A percentile compares a stretch with the other conserved stretches of the same genome.
phyloP scores from a whole-genome alignment of 73 alveolate genomes.

The Halteria grandinella region DNA sequence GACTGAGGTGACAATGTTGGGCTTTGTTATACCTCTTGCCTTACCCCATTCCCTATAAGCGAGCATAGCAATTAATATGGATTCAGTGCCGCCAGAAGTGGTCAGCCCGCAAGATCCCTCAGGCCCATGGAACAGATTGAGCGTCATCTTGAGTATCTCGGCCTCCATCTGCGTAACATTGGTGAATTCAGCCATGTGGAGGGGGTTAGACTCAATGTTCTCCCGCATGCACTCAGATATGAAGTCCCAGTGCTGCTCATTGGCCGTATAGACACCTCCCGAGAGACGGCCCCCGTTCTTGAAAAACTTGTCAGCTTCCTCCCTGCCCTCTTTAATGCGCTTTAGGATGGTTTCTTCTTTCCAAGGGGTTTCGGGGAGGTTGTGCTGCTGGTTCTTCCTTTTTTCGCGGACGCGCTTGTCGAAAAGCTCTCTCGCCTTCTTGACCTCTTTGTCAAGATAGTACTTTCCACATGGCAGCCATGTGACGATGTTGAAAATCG shows the following conservation, averaged over 20 bases:
- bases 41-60: slow-evolving; percentile 87
- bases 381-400: background rate
- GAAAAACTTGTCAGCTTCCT: slow-evolving; percentile 27
- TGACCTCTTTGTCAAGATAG: background rate
- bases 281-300: slow-evolving; percentile 68
- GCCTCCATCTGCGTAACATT: slow-evolving; percentile 85
- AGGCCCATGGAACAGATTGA: slow-evolving; percentile 93
- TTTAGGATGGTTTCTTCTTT: slow-evolving; percentile 32
- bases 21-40: slow-evolving; percentile 73
- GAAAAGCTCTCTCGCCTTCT: background rate
- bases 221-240: slow-evolving; percentile 73
- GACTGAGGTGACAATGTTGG: slow-evolving; percentile 80
- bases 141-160: slow-evolving; percentile 91
- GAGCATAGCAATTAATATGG: slow-evolving; percentile 88
- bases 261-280: slow-evolving; percentile 76
- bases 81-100: slow-evolving; percentile 98
- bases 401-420: background rate
- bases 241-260: slow-evolving; percentile 63
- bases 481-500: too few species aligned
- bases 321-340: slow-evolving; percentile 54
- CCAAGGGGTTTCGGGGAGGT: background rate
- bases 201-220: slow-evolving; percentile 85
- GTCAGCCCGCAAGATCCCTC: slow-evolving; percentile 90
- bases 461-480: background rate
- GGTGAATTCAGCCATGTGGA: slow-evolving; percentile 90